These are phyloP conservation scores for Exophiala viscosa DNA, from an alignment of 2,329 filamentous ascomycete genomes.

Conservation along the genomic window DNA sequence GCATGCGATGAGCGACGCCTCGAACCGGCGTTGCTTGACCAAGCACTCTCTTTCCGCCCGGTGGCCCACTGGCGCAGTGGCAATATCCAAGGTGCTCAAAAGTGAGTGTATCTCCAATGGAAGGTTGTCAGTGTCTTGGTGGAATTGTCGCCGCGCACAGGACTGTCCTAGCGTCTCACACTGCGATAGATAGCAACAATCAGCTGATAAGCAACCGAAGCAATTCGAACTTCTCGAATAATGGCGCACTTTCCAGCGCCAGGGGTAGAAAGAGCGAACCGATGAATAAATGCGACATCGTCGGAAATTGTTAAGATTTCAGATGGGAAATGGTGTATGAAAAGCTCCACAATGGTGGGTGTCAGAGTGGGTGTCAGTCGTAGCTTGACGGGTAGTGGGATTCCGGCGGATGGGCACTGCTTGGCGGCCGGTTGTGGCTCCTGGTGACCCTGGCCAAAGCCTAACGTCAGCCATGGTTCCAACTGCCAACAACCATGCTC, in stretches of 20 bases:
- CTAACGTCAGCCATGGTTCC: slow-evolving; percentile 3
- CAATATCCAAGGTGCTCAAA: too few relatives aligned
- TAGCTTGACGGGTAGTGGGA: slow-evolving; percentile 23
- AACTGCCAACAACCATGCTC: not conserved
- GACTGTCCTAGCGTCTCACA: not conserved
- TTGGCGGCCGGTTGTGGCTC: slow-evolving; percentile 16
- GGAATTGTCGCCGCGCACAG: too few relatives aligned
- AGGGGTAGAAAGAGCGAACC: slow-evolving; percentile 3
- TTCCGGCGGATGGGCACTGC: slow-evolving; percentile 18
- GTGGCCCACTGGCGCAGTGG: too few relatives aligned
- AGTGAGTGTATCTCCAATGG: too few relatives aligned
- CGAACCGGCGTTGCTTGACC: too few relatives aligned
- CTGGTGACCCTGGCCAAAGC: slow-evolving; percentile 4
- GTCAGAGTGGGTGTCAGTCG: slow-evolving; percentile 3
- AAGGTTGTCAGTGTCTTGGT: too few relatives aligned
- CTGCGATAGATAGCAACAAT: not conserved
- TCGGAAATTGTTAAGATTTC: slow-evolving; percentile 21
- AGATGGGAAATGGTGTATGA: slow-evolving; percentile 8
- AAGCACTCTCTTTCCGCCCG: too few relatives aligned
- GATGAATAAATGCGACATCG: slow-evolving; percentile 14
- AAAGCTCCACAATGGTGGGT: slow-evolving; percentile 13
- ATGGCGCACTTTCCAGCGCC: not conserved
- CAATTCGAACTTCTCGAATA: slow-evolving; percentile 17
- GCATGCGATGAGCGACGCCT: too few relatives aligned
- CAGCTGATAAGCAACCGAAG: slow-evolving; percentile 9